These are phyloP conservation scores for Acorus calamus DNA, from an alignment of 106 monocot species.

Conservation along the genomic window DNA sequence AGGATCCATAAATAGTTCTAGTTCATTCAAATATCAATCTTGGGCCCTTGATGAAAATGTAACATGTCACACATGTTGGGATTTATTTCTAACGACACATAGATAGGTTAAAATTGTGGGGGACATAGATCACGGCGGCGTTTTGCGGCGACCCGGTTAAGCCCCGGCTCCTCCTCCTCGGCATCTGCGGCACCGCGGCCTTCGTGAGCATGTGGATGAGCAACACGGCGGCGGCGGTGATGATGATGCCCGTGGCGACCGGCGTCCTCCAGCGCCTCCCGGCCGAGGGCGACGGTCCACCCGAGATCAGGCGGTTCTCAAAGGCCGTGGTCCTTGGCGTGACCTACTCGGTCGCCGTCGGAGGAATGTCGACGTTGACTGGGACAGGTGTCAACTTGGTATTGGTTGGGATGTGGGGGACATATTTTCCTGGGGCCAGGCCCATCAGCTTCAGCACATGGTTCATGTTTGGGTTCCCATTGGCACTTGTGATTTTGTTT, in stretches of 20 bases:
- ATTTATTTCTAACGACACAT: too few relatives aligned
- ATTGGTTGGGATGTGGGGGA: constrained; percentile 74
- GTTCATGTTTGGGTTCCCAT: constrained; percentile 74
- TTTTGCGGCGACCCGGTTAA: constrained; percentile 68
- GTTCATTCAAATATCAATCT: too few relatives aligned
- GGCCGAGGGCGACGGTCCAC: background rate
- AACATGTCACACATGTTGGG: too few relatives aligned
- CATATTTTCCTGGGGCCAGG: constrained; percentile 54
- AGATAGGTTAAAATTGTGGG: background rate
- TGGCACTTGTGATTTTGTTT: constrained; percentile 66
- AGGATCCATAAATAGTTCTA: too few relatives aligned
- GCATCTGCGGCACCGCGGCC: constrained; percentile 64
- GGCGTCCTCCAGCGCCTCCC: constrained; percentile 38
- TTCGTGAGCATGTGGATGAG: constrained; percentile 99
- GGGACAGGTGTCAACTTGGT: constrained; percentile 88
- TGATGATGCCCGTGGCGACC: constrained; percentile 93
- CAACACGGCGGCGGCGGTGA: constrained; percentile 72
- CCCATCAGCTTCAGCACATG: constrained; percentile 77
- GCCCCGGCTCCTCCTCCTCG: constrained; percentile 60
- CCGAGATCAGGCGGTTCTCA: constrained; percentile 38
- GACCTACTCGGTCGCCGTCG: constrained; percentile 63
- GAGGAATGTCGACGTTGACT: constrained; percentile 75
- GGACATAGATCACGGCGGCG: constrained; percentile 48
- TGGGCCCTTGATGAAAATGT: too few relatives aligned
- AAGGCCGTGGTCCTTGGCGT: constrained; percentile 83